A percentile compares a stretch with the other conserved stretches of the same genome.
phyloP scores from a whole-genome alignment of 768 basidiomycete genomes.

The Mycena filopes region DNA sequence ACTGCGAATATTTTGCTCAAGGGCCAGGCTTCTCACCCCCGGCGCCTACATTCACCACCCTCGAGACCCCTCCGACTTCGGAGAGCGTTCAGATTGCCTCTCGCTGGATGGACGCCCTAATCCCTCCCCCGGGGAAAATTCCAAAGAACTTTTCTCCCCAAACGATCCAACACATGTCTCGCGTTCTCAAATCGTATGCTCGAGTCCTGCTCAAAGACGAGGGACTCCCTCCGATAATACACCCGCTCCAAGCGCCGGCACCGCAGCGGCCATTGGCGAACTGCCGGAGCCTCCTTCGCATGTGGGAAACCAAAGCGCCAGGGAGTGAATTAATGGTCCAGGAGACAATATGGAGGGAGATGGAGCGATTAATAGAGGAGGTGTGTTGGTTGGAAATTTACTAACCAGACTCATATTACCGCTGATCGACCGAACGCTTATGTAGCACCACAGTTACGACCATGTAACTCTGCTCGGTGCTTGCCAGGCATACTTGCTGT shows the following conservation, averaged over 20 bases:
- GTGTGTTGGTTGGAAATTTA: not conserved
- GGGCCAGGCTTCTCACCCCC: no score
- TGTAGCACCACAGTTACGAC: conserved; percentile 24
- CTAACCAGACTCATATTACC: not conserved
- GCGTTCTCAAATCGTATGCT: conserved; percentile 26
- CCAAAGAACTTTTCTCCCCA: conserved; percentile 2
- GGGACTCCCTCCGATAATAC: conserved; percentile 19
- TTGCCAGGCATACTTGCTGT: conserved; percentile 28
- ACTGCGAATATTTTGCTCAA: not conserved
- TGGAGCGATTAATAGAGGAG: conserved; percentile 16
- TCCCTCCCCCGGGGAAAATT: conserved; percentile 13
- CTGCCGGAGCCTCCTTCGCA: conserved; percentile 27
- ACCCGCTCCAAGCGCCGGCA: conserved; percentile 9
- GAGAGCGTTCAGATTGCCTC: conserved; percentile 23
- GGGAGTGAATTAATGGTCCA: conserved; percentile 24
- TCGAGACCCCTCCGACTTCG: not conserved
- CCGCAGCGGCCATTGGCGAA: conserved; percentile 20
- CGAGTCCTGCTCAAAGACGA: conserved; percentile 17
- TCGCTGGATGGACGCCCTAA: conserved; percentile 25
- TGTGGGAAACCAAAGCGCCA: conserved; percentile 23
- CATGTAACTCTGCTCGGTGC: conserved; percentile 20
- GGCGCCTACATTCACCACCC: not conserved
- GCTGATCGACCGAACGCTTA: not conserved
- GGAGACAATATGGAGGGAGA: conserved; percentile 22
- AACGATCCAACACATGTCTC: conserved; percentile 10